These are phyloP conservation scores for Saccharata proteae DNA, from an alignment of 2,329 filamentous ascomycete species.

Conservation along the genomic window DNA sequence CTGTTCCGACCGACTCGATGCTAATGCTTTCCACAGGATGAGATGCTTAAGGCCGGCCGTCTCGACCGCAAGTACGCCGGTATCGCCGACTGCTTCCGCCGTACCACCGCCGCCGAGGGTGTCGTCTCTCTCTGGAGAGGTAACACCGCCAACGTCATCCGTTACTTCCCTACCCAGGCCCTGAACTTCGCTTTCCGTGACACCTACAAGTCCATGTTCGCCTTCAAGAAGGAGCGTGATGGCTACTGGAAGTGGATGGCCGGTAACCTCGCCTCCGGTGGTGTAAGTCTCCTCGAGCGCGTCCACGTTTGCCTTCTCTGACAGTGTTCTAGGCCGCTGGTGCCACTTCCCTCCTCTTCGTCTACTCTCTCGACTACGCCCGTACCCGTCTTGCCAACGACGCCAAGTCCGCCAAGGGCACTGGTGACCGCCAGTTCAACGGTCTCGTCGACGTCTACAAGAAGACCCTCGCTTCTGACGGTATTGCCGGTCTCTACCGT, in stretches of 20 bases:
- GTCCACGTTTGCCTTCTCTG: neutral
- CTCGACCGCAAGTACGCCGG: conserved; percentile 94
- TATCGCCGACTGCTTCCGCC: conserved; percentile 89
- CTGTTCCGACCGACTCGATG: neutral
- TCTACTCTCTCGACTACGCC: conserved; percentile 99
- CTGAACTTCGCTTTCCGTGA: conserved; percentile 99
- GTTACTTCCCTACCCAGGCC: conserved; percentile 99
- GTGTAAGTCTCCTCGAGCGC: conserved; percentile 61
- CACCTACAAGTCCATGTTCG: conserved; percentile 99
- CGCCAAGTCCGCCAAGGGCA: conserved; percentile 93
- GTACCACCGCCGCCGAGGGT: conserved; percentile 85
- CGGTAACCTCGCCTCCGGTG: conserved; percentile 99
- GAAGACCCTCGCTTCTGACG: conserved; percentile 98
- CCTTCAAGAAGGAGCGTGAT: conserved; percentile 99
- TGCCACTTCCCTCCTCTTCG: conserved; percentile 99
- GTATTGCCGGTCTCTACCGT: conserved; percentile 99
- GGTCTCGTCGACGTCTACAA: conserved; percentile 98
- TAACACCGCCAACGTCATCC: conserved; percentile 99
- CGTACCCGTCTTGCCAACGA: conserved; percentile 99
- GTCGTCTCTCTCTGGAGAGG: conserved; percentile 94
- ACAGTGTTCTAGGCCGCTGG: conserved; percentile 56
- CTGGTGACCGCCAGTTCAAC: conserved; percentile 99
- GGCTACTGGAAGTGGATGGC: conserved; percentile 98
- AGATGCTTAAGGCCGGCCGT: conserved; percentile 98
- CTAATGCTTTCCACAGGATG: conserved; percentile 60